phyloP scores from a whole-genome alignment of 805 yeast genomes.

The Teunomyces lycoperdinae region DNA sequence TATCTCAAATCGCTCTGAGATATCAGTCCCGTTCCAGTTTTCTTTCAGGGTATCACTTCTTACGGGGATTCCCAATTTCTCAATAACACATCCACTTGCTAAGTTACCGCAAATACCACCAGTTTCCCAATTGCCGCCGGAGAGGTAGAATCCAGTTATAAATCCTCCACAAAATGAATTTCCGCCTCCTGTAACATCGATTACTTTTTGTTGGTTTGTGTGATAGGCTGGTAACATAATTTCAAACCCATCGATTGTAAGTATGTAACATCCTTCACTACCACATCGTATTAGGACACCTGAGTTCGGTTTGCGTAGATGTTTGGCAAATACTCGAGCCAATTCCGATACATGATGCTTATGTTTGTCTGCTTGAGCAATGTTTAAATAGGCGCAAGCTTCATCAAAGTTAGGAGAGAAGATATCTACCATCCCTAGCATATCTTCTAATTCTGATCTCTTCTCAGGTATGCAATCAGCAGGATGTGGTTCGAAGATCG shows the following conservation, averaged over 20 bases:
- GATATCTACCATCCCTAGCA: constrained; percentile 49
- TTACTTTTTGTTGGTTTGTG: constrained; percentile 30
- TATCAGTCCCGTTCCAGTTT: constrained; percentile 58
- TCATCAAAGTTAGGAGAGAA: constrained; percentile 86
- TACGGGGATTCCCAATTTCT: constrained; percentile 72
- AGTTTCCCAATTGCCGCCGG: constrained; percentile 44
- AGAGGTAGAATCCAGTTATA: constrained; percentile 53
- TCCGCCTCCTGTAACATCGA: constrained; percentile 47
- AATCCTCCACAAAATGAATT: constrained; percentile 44
- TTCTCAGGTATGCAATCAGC: constrained; percentile 60
- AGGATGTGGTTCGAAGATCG: constrained; percentile 88
- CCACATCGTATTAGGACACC: constrained; percentile 78
- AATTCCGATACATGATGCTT: constrained; percentile 14
- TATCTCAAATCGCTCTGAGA: constrained; percentile 41
- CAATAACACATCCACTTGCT: constrained; percentile 80
- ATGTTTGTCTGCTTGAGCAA: background rate
- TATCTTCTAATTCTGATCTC: constrained; percentile 23
- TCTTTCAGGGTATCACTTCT: constrained; percentile 23
- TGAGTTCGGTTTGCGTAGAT: constrained; percentile 38
- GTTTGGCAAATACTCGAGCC: constrained; percentile 38
- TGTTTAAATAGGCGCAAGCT: constrained; percentile 57
- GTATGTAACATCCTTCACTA: constrained; percentile 58
- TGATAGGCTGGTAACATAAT: constrained; percentile 78
- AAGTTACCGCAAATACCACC: constrained; percentile 70
- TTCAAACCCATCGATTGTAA: constrained; percentile 22